Evolutionary conservation across 2,329 filamentous ascomycete species (phyloP), one percentile per base, ranked within the genome.

Genomic region (Aureobasidium lini): DNA sequence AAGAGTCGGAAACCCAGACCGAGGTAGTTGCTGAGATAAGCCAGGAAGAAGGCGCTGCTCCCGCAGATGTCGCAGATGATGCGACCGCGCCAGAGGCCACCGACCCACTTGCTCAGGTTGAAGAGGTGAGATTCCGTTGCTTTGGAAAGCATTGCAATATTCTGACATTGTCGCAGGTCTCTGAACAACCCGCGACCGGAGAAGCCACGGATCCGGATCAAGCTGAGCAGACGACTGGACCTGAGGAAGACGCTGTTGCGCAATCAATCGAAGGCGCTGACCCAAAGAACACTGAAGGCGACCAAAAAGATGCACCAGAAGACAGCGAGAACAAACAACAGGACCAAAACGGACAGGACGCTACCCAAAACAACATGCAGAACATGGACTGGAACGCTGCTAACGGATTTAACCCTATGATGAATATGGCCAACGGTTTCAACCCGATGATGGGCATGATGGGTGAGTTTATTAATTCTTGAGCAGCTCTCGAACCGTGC

Each of bases 381-480:
- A 79, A 78, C 64, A 84, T 86, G 80, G 81, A 80, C 68, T 87
- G 60, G 60, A 61, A 58, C 34, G 48, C 52, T 61, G 75, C 72
- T 63, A 82, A 81, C 60, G 85, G 87, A 67, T 85, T 89, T 73
- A 87, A 84, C 69, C 84, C 88, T 23, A 81, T 82, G 79, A 89
- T 92, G 84, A 87, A 89, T 71, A 73, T 69, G 75, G 72, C 84
- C 84, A 50, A 59, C 78, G 84, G 73, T 82, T 90, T 87, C 81
- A 88, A 74, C 82, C 87, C 87, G 57, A 90, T 93, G 84, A 96
- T 96, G 89, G 89, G 92, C 96, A 90, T 93, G 84, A 96, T 96
- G 89, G 89, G 92, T 96, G 83, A 71, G 89, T 80, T 49, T 13
- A 16, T 15, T 2, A n/a, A 11, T 6, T 32, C 11, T 37, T 28